Conservation (phyloP, 2,329 filamentous ascomycete genomes). For the Trematosphaeria pertusa region DNA sequence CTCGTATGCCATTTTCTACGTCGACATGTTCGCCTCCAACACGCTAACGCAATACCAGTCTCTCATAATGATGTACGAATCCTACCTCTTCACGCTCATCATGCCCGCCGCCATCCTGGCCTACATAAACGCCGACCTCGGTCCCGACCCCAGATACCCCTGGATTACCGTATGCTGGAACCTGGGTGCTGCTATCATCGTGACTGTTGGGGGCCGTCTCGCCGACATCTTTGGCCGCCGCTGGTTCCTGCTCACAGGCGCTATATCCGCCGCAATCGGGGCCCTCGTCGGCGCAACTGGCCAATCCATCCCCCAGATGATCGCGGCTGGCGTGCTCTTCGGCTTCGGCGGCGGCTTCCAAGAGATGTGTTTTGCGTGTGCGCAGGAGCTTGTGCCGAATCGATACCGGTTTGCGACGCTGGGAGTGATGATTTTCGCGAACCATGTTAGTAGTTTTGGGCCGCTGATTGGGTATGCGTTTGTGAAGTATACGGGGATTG, state of each 20-base stretch:
- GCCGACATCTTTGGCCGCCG: conserved; percentile 32
- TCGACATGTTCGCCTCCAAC: neutral
- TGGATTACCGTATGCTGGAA: conserved; percentile 44
- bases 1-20: conserved; percentile 6
- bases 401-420: conserved; percentile 39
- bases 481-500: conserved; percentile 33
- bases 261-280: conserved; percentile 27
- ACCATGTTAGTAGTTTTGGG: conserved; percentile 39
- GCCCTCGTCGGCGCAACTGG: conserved; percentile 35
- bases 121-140: conserved; percentile 46
- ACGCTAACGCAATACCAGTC: conserved; percentile 19
- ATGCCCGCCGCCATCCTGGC: conserved; percentile 44
- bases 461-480: conserved; percentile 44
- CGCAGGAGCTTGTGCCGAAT: conserved; percentile 38
- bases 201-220: conserved; percentile 41
- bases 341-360: conserved; percentile 33
- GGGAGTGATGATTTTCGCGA: conserved; percentile 40
- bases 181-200: conserved; percentile 43
- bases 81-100: conserved; percentile 47
- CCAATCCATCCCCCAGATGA: conserved; percentile 33
- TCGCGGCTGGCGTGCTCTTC: conserved; percentile 31
- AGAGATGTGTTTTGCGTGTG: conserved; percentile 33
- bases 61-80: conserved; percentile 19
- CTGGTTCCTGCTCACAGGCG: conserved; percentile 46
- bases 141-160: conserved; percentile 42